Base-by-base conservation (phyloP, 192 early-diverging fungal species). In the Mortierella antarctica region DNA sequence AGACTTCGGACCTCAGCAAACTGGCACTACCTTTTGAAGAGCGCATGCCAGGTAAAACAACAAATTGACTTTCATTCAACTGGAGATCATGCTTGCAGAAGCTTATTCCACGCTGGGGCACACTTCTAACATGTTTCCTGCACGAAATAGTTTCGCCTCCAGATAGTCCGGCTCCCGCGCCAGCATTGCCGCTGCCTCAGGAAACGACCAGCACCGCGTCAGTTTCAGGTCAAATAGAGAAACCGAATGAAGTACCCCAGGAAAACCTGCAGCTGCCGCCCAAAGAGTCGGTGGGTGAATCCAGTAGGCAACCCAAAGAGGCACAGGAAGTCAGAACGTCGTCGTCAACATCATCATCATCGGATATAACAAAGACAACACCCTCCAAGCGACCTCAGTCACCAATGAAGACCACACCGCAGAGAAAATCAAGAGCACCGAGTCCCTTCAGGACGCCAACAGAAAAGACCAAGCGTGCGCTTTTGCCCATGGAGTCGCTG, bases 371-470 rank as follows among this genome's bases (percentile, higher is more conserved):
- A 12, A 56, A 56, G 31, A 31, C 41, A 18, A 62, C 70, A 10
- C 70, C 70, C 0, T 52, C 54, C 44, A 71, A 54, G 46, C 13
- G 1, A 5, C 40, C 7, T 3, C 7, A 2, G 2, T 31, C 20
- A 0, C 40, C 39, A 7, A 31, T 7, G 18, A 65, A 20, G 12
- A 49, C 46, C 11, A 62, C 52, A 0, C 57, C 72, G 13, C 65
- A 53, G 56, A 21, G 23, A 21, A 18, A 53, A 11, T 21, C 44
- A 39, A 14, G 55, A 7, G 57, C 41, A 23, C 40, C 60, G 18
- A 76, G 61, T 20, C 61, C 67, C 7, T 76, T 76, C 31, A 76
- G 67, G 55, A 76, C 74, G 6, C 74, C 74, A 2, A 74, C 57
- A 21, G 67, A 60, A 50, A 68, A 69, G 21, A 64, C 66, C 18